Conservation (phyloP, 345 rosid genomes). For the Microcos paniculata region DNA sequence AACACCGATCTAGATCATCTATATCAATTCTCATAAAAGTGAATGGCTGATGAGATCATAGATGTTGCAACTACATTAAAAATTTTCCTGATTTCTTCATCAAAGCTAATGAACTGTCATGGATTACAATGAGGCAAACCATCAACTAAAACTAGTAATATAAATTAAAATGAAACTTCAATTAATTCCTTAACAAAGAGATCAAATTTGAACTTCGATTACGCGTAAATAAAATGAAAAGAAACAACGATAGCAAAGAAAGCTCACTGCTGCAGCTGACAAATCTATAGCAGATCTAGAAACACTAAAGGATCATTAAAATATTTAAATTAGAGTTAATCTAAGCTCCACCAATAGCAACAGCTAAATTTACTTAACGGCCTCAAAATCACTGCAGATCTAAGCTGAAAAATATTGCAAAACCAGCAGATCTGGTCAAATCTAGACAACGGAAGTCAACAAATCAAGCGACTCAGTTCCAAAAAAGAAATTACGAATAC, state of each 20-base stretch:
- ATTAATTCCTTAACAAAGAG: not conserved
- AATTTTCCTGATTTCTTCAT: not conserved
- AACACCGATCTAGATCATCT: not conserved
- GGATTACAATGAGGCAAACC: not conserved
- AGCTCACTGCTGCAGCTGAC: not conserved
- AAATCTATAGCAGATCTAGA: slow-evolving; percentile 3
- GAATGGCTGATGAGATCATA: not conserved
- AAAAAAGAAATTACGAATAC: not conserved
- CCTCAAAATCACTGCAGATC: slow-evolving; percentile 22
- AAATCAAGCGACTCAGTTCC: not conserved
- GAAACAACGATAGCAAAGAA: not conserved
- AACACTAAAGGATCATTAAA: not conserved
- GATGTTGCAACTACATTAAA: not conserved
- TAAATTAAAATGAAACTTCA: not conserved
- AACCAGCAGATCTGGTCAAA: slow-evolving; percentile 29
- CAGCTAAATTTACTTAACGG: not conserved
- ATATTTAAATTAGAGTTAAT: not conserved
- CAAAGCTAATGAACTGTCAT: not conserved
- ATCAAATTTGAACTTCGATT: slow-evolving; percentile 7
- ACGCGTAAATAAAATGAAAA: not conserved
- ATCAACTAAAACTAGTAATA: not conserved
- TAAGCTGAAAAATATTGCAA: slow-evolving; percentile 12
- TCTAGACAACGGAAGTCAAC: slow-evolving; percentile 7
- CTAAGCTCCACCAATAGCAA: slow-evolving; percentile 6
- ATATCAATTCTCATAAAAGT: not conserved